Evolutionary conservation across 495 filamentous ascomycete genomes (phyloP).

Genomic region (Podospora fimiseda): DNA sequence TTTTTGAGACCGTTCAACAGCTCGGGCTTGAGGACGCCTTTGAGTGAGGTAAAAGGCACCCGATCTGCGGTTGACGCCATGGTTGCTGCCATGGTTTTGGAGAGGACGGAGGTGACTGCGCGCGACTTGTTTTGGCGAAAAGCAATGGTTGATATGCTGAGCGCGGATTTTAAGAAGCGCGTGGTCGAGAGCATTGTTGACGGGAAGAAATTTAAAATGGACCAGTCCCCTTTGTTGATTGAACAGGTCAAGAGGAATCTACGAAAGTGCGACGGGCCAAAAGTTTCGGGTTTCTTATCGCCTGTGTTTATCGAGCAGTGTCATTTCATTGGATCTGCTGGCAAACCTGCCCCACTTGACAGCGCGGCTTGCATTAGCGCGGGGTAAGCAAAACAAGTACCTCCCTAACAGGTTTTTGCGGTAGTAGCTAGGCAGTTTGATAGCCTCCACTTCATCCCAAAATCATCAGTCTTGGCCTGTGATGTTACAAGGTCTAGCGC

Average conservation of each 20-base stretch:
- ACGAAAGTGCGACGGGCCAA: background rate
- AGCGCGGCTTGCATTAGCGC: background rate
- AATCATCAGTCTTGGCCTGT: no score
- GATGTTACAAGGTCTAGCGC: no score
- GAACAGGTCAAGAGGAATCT: no score
- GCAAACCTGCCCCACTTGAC: background rate
- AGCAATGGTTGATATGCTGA: background rate
- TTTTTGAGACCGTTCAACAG: slow-evolving; percentile 58
- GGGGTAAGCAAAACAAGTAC: background rate
- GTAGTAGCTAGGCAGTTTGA: no score
- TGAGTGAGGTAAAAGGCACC: slow-evolving; percentile 13
- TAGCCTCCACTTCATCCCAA: no score
- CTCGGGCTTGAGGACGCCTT: slow-evolving; percentile 33
- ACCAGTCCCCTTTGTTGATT: no score
- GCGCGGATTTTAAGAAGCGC: background rate
- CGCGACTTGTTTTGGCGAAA: background rate
- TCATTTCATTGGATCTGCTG: background rate
- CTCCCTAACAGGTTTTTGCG: background rate
- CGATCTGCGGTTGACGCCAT: background rate
- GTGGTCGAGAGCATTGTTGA: slow-evolving; percentile 3
- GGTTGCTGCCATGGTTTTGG: background rate
- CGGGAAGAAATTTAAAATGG: background rate
- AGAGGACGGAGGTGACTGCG: background rate
- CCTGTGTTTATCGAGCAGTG: background rate
- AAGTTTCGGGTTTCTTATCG: background rate